A percentile compares a stretch with the other conserved stretches of the same genome.
These are phyloP conservation scores for Plantago elongata DNA, from an alignment of 257 asterid species.

Conservation along the genomic window DNA sequence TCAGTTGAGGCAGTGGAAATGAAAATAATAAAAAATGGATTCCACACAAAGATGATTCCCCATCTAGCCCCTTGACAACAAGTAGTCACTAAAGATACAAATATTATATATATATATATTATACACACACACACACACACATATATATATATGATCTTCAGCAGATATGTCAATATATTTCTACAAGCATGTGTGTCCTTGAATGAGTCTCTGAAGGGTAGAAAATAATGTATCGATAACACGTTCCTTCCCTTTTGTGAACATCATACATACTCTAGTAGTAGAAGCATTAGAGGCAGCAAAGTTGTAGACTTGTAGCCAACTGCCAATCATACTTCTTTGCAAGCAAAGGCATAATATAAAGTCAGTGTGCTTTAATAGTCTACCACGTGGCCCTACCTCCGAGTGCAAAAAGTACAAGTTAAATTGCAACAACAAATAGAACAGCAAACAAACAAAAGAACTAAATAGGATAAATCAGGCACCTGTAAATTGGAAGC, in stretches of 20 bases:
- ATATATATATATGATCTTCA: no score
- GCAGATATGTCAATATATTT: background rate
- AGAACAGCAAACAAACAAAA: conserved; percentile 17
- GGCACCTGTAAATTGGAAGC: conserved; percentile 89
- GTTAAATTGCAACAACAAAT: background rate
- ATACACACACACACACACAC: no score
- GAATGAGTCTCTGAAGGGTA: background rate
- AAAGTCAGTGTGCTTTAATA: no score
- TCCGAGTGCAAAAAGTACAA: background rate
- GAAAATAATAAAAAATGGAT: background rate
- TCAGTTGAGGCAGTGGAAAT: background rate
- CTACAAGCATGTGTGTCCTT: background rate
- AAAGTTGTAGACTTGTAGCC: no score
- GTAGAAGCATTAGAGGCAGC: no score
- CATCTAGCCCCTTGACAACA: background rate
- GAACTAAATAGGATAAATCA: background rate
- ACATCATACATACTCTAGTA: background rate
- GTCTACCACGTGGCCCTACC: no score
- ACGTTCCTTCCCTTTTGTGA: conserved; percentile 9
- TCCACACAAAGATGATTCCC: background rate
- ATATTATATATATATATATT: no score
- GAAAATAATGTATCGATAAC: background rate
- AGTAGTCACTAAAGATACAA: background rate
- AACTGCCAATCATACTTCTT: no score
- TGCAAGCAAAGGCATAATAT: no score